phyloP scores from a whole-genome alignment of 1,284 basidiomycete genomes.

The Apiotrichum porosum region DNA sequence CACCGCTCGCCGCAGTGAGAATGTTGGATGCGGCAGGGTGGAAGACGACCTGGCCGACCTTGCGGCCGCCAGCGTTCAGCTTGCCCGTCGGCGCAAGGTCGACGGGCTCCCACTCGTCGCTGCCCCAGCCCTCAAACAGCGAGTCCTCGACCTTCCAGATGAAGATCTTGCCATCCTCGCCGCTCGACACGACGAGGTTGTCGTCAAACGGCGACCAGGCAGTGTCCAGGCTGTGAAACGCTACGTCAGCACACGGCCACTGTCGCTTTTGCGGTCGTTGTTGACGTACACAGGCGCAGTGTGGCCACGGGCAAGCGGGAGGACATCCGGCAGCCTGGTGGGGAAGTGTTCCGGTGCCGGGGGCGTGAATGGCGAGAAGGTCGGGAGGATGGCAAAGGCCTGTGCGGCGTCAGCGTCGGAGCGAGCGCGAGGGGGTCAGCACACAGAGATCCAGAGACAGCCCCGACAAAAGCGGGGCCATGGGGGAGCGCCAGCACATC shows the following conservation, averaged over 20 bases:
- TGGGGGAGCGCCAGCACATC: background rate
- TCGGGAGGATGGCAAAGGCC: slow-evolving; percentile 86
- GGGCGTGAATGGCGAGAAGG: slow-evolving; percentile 65
- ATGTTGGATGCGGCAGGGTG: slow-evolving; percentile 87
- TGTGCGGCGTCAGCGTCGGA: slow-evolving; percentile 5
- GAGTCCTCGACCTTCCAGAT: slow-evolving; percentile 76
- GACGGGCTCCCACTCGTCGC: slow-evolving; percentile 70
- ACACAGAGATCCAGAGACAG: too few species aligned
- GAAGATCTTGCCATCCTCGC: slow-evolving; percentile 88
- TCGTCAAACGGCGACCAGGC: slow-evolving; percentile 96
- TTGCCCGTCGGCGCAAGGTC: slow-evolving; percentile 71
- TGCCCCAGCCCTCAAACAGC: slow-evolving; percentile 77
- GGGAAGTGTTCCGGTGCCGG: slow-evolving; percentile 56
- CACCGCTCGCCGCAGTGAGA: slow-evolving; percentile 79
- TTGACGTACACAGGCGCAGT: slow-evolving; percentile 46
- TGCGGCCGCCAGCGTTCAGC: slow-evolving; percentile 56
- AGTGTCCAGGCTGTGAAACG: slow-evolving; percentile 85
- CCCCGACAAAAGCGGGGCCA: background rate
- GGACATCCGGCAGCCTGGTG: slow-evolving; percentile 81
- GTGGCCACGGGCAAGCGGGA: slow-evolving; percentile 82
- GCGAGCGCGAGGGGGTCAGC: background rate
- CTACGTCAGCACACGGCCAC: slow-evolving; percentile 82
- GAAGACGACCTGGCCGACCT: slow-evolving; percentile 91
- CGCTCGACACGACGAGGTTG: slow-evolving; percentile 78
- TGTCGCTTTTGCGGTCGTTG: slow-evolving; percentile 93